phyloP scores from a whole-genome alignment of 148 eudicot genomes.

The Tetragonia tetragonoides region DNA sequence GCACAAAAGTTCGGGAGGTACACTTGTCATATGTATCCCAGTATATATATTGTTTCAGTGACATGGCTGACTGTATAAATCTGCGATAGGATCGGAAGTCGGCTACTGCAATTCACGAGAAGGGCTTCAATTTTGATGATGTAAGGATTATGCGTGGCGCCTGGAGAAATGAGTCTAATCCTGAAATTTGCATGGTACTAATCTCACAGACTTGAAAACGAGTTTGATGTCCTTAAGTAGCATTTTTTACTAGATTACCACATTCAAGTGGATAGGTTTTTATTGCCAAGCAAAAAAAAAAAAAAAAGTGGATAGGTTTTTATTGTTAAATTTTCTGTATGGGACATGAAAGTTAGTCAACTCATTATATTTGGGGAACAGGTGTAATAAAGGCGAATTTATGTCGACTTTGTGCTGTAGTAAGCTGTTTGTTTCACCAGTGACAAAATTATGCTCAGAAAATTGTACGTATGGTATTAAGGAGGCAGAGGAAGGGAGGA shows the following conservation, averaged over 20 bases:
- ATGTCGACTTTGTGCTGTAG: not conserved
- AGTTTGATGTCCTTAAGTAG: not conserved
- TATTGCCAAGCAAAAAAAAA: too few species aligned
- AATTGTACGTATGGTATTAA: not conserved
- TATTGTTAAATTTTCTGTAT: not conserved
- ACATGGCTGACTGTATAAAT: constrained; percentile 19
- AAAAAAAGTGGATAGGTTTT: not conserved
- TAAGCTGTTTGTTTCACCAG: not conserved
- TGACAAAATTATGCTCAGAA: not conserved
- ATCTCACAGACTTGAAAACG: not conserved
- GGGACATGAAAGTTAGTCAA: constrained; percentile 7
- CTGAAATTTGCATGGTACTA: constrained; percentile 84
- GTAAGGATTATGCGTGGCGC: constrained; percentile 90
- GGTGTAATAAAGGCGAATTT: not conserved
- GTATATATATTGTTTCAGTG: not conserved
- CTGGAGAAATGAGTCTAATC: constrained; percentile 94
- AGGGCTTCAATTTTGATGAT: constrained; percentile 97
- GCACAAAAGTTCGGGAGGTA: constrained; percentile 61
- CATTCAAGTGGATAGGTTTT: not conserved
- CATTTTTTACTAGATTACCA: not conserved
- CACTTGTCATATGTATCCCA: not conserved
- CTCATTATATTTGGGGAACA: not conserved
- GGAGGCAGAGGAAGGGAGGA: not conserved
- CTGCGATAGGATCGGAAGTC: constrained; percentile 44
- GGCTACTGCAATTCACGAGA: constrained; percentile 58